Conservation (phyloP, 768 basidiomycete genomes). For the Ramaria sp. region DNA sequence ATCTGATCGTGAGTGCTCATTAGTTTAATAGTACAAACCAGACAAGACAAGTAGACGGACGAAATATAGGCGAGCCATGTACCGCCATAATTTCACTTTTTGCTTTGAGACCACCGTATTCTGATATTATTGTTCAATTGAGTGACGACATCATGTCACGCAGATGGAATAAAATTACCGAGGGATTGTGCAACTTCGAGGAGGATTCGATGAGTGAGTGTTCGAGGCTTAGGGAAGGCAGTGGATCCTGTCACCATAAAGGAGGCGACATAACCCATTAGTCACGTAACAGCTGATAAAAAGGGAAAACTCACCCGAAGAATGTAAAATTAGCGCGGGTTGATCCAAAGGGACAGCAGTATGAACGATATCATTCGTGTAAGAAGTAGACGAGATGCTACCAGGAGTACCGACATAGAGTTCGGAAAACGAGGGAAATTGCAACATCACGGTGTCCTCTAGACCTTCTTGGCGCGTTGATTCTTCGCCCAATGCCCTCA, state of each 20-base stretch:
- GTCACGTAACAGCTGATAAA: neutral
- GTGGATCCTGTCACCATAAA: slow-evolving; percentile 17
- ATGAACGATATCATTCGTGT: neutral
- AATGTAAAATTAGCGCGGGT: slow-evolving; percentile 11
- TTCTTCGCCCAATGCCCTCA: slow-evolving; percentile 15
- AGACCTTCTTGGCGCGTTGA: slow-evolving; percentile 9
- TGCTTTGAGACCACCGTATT: slow-evolving; percentile 13
- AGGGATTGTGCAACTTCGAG: slow-evolving; percentile 11
- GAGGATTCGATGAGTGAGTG: slow-evolving; percentile 12
- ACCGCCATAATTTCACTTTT: slow-evolving; percentile 12
- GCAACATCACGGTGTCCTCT: slow-evolving; percentile 8
- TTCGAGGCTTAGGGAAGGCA: slow-evolving; percentile 20
- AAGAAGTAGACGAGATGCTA: neutral
- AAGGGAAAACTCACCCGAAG: slow-evolving; percentile 10
- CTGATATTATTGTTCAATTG: neutral
- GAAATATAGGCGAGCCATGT: slow-evolving; percentile 18
- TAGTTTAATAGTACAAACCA: neutral
- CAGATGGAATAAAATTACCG: slow-evolving; percentile 6
- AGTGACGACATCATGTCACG: neutral
- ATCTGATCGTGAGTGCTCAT: neutral
- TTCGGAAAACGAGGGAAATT: slow-evolving; percentile 14
- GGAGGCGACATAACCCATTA: neutral
- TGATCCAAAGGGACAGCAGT: neutral
- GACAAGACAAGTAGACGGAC: slow-evolving; percentile 10
- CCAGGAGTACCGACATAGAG: slow-evolving; percentile 3